A percentile compares a stretch with the other conserved stretches of the same genome.
phyloP scores from a whole-genome alignment of 2,329 filamentous ascomycete genomes.

The Eurotiales sp. region DNA sequence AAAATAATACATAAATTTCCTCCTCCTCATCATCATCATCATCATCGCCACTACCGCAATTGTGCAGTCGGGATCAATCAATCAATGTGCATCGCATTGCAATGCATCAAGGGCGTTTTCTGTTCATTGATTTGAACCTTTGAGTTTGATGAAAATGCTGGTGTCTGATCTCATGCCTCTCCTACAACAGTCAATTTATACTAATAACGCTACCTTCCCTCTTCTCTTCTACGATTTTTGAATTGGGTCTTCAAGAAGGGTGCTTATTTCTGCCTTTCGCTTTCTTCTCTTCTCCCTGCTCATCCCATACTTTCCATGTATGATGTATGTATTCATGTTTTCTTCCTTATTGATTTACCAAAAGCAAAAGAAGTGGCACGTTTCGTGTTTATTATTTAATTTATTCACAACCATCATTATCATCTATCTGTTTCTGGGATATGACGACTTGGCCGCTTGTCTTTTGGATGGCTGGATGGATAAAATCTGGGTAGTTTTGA shows the following conservation, averaged over 20 bases:
- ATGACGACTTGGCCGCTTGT: neutral
- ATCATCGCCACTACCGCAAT: neutral
- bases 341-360: neutral
- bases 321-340: slow-evolving; percentile 1
- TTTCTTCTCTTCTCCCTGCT: slow-evolving; percentile 15
- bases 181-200: neutral
- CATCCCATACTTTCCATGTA: slow-evolving; percentile 5
- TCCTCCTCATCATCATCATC: no score
- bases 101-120: neutral
- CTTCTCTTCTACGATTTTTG: slow-evolving; percentile 2
- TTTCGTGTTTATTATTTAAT: neutral
- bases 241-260: neutral
- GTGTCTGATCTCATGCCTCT: neutral
- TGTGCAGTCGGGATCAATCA: neutral
- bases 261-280: neutral
- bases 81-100: neutral
- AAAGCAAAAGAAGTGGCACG: neutral
- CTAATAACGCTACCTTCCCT: no score
- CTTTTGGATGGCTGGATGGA: neutral
- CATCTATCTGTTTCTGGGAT: no score
- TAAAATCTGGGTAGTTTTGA: neutral
- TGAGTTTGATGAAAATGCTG: neutral
- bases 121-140: no score
- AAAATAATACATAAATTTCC: neutral
- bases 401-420: no score